These are phyloP conservation scores for Clarireedia homoeocarpa DNA, from an alignment of 2,329 filamentous ascomycete species.

Conservation along the genomic window DNA sequence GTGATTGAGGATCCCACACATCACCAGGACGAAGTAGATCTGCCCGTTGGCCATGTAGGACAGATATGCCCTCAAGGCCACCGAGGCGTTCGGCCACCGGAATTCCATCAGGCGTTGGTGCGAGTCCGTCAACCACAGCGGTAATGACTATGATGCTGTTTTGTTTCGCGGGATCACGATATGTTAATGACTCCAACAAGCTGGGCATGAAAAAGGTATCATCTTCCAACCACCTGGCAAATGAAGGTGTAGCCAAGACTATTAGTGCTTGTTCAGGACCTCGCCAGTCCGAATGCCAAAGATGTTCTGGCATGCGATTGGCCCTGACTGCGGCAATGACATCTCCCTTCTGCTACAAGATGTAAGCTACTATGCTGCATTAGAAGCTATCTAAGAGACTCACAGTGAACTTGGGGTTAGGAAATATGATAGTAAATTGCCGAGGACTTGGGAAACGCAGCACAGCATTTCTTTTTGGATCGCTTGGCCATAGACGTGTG, in stretches of 20 bases:
- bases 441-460: neutral
- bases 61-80: constrained; percentile 38
- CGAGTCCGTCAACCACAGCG: constrained; percentile 48
- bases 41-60: constrained; percentile 38
- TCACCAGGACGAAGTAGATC: constrained; percentile 30
- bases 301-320: neutral
- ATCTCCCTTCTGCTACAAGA: constrained; percentile 4
- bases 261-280: constrained; percentile 19
- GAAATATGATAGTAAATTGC: constrained; percentile 7
- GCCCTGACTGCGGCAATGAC: neutral
- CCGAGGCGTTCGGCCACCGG: constrained; percentile 3
- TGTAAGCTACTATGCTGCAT: neutral
- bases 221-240: constrained; percentile 26
- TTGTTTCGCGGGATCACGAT: neutral
- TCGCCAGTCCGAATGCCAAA: neutral
- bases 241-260: constrained; percentile 29
- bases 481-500: neutral
- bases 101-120: constrained; percentile 19
- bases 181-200: constrained; percentile 16
- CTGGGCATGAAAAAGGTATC: constrained; percentile 22
- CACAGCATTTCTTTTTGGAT: too few species aligned
- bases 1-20: neutral
- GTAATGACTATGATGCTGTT: constrained; percentile 36
- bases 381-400: neutral
- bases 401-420: constrained; percentile 7